Evolutionary conservation across 106 monocot genomes (phyloP).

Genomic region (Dendrobium huoshanense): DNA sequence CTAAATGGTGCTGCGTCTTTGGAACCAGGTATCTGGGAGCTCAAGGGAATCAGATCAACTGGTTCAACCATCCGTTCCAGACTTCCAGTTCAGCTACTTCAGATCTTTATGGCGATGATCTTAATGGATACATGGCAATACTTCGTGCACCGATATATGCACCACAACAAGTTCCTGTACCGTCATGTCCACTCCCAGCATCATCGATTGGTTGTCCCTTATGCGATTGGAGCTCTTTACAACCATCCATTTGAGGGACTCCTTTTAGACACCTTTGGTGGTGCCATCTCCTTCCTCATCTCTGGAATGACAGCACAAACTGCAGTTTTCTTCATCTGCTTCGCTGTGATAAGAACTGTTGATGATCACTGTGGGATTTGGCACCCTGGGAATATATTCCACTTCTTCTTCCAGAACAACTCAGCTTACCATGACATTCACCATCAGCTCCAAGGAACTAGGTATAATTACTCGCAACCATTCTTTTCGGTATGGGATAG

Average conservation of each 20-base stretch:
- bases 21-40: constrained; percentile 30
- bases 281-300: background rate
- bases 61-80: constrained; percentile 9
- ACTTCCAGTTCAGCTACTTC: constrained; percentile 36
- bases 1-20: background rate
- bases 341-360: background rate
- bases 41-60: constrained; percentile 2
- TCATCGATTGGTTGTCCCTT: constrained; percentile 1
- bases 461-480: constrained; percentile 16
- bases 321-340: constrained; percentile 7
- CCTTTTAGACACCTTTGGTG: constrained; percentile 1
- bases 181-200: constrained; percentile 46
- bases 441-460: constrained; percentile 13
- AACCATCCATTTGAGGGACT: constrained; percentile 2
- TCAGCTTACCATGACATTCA: constrained; percentile 5
- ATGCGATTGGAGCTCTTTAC: background rate
- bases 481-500: constrained; percentile 20
- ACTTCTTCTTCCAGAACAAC: constrained; percentile 9
- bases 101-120: constrained; percentile 67
- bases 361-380: background rate
- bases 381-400: background rate
- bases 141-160: constrained; percentile 83
- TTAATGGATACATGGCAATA: constrained; percentile 93
- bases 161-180: constrained; percentile 76
- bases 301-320: constrained; percentile 10